Conservation (phyloP, 106 monocot species). For the Amphibolis antarctica region DNA sequence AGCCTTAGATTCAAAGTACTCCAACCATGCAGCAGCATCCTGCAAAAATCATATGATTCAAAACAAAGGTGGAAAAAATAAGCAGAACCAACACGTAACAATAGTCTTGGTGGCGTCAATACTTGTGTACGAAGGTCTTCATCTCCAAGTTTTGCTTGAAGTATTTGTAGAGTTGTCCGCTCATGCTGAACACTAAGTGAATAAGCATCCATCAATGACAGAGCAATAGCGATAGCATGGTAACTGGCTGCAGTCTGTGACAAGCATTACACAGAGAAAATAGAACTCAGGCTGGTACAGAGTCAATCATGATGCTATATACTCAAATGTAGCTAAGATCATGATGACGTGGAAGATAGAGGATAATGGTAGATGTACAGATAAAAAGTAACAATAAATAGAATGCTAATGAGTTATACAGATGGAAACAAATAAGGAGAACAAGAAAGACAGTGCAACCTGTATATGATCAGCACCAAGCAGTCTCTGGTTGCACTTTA, state of each 20-base stretch:
- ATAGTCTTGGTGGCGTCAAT: background rate
- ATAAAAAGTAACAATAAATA: no score
- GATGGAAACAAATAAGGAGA: constrained; percentile 2
- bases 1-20: constrained; percentile 90
- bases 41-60: constrained; percentile 15
- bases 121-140: constrained; percentile 98
- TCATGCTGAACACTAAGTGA: constrained; percentile 94
- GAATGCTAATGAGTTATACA: background rate
- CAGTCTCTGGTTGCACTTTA: constrained; percentile 85
- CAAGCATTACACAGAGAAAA: background rate
- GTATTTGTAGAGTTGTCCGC: constrained; percentile 85
- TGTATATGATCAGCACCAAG: constrained; percentile 96
- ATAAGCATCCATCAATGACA: constrained; percentile 96
- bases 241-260: constrained; percentile 96
- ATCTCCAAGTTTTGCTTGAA: constrained; percentile 81
- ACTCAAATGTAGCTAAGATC: background rate
- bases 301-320: no score
- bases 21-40: constrained; percentile 99
- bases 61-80: background rate
- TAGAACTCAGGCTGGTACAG: no score
- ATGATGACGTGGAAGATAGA: background rate
- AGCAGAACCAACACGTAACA: background rate
- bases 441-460: constrained; percentile 37
- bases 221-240: constrained; percentile 94
- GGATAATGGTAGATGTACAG: background rate